Evolutionary conservation across 768 basidiomycete genomes (phyloP).

Genomic region (Termitomyces sp.): DNA sequence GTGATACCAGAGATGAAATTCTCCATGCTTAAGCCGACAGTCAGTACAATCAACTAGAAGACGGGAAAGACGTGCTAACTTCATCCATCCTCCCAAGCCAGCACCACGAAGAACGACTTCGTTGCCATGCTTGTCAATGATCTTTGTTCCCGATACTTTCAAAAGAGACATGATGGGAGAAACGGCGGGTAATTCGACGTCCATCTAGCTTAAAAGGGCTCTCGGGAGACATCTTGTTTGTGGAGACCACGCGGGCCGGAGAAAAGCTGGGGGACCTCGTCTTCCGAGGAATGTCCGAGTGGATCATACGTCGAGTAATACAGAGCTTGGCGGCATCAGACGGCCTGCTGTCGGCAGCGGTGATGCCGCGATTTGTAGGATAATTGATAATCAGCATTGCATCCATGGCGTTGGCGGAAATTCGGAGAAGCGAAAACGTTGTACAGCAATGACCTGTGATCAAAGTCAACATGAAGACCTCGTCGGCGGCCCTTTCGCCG

Average conservation of each 20-base stretch:
- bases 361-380: not conserved
- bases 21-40: conserved; percentile 49
- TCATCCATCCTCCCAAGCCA: conserved; percentile 85
- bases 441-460: conserved; percentile 2
- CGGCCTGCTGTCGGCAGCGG: not conserved
- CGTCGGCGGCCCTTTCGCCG: conserved; percentile 58
- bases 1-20: conserved; percentile 65
- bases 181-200: not conserved
- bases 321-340: not conserved
- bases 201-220: conserved; percentile 7
- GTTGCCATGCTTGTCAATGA: conserved; percentile 53
- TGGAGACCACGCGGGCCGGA: conserved; percentile 5
- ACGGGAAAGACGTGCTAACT: conserved; percentile 40
- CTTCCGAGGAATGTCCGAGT: conserved; percentile 18
- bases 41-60: conserved; percentile 3
- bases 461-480: conserved; percentile 32
- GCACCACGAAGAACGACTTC: conserved; percentile 65
- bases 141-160: conserved; percentile 52
- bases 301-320: not conserved
- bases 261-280: not conserved
- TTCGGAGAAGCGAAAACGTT: conserved; percentile 3
- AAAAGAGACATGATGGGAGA: conserved; percentile 43
- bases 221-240: conserved; percentile 4
- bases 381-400: not conserved
- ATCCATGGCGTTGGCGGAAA: not conserved